Conservation (phyloP, 2,329 filamentous ascomycete species). For the Monascus ruber region DNA sequence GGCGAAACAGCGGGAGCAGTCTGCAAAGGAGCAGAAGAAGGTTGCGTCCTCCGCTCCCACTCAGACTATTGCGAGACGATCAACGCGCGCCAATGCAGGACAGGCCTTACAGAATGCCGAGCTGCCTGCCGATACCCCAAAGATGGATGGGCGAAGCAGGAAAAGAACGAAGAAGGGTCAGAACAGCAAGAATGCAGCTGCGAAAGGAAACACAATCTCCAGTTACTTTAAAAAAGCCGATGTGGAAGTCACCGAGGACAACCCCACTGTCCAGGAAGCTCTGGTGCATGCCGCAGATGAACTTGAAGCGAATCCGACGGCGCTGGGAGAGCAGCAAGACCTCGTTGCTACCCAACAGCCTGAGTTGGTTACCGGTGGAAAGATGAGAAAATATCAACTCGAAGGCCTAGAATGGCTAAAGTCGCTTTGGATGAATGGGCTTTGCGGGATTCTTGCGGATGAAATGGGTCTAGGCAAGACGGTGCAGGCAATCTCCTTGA, state of each 20-base stretch:
- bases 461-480: conserved; percentile 95
- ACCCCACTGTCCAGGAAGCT: conserved; percentile 45
- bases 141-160: conserved; percentile 5
- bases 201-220: conserved; percentile 38
- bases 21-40: conserved; percentile 17
- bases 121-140: conserved; percentile 6
- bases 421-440: conserved; percentile 71
- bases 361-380: conserved; percentile 69
- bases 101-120: conserved; percentile 9
- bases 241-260: conserved; percentile 41
- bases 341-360: conserved; percentile 77
- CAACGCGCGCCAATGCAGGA: conserved; percentile 21
- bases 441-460: conserved; percentile 84
- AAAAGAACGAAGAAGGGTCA: conserved; percentile 16
- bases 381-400: conserved; percentile 88
- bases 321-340: conserved; percentile 53
- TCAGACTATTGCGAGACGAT: conserved; percentile 13
- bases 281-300: conserved; percentile 48
- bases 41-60: conserved; percentile 5
- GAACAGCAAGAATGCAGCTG: conserved; percentile 14
- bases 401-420: conserved; percentile 92
- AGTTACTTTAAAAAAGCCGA: conserved; percentile 52
- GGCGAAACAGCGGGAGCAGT: conserved; percentile 16
- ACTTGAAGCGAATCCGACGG: conserved; percentile 46
- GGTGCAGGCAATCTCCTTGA: conserved; percentile 76